Base-by-base conservation (phyloP, 208 protist species). In the Leishmania gerbilli region DNA sequence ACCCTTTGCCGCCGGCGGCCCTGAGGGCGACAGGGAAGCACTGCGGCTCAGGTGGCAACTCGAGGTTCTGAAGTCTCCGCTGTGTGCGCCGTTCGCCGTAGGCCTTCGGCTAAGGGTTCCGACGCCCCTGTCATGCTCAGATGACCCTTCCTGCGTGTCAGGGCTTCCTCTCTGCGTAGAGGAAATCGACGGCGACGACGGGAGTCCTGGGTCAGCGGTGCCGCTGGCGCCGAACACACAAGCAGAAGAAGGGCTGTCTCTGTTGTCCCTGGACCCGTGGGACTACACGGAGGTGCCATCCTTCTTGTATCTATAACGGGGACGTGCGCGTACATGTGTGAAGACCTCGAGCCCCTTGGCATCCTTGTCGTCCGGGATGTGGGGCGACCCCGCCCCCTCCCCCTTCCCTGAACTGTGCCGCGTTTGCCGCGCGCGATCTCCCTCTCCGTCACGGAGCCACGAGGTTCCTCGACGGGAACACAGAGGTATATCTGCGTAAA, bases 21-120 rank as follows among this genome's bases (percentile, higher is more conserved):
- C 31, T 19, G 51, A 76, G 53, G n/a, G 17, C 31, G 34, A 45
- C 7, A 47, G 8, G 72, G 27, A 55, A 2, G 51, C 72, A 27
- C 34, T 60, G 74, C 55, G 81, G 76, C 65, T 40, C 64, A 55
- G 34, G 71, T 93, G 78, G 67, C 79, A 87, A 56, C 74, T 93
- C 37, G 81, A 84, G 42, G 71, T 94, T 0, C 27, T 86, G 34
- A 94, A 94, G 82, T 89, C 86, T 19, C 84, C 91, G 0, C 60
- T 92, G 31, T 92, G 87, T 74, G 87, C 74, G 0, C 69, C 72
- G 42, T 69, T 83, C 34, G 40, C 74, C 9, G 55, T 92, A 17
- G 47, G 71, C 24, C 60, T 87, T 11, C 74, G 49, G 13, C 34
- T 83, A 3, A 17, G 68, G 15, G 81, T 71, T n/a, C 58, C 65